A percentile compares a stretch with the other conserved stretches of the same genome.
phyloP scores from a whole-genome alignment of 768 basidiomycete species.

The Phaeotremella skinneri region DNA sequence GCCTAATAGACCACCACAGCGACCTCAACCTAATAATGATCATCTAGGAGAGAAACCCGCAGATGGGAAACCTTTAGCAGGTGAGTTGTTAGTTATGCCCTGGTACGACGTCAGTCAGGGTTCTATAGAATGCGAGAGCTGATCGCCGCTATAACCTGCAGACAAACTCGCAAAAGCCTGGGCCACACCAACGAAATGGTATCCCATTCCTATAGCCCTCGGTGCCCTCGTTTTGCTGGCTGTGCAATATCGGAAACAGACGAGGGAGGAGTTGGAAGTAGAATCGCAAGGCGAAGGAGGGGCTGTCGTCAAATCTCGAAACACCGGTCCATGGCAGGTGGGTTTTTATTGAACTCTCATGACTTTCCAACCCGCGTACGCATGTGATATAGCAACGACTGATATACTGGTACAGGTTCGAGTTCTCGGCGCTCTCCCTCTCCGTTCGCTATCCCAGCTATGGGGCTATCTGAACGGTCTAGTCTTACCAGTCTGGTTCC shows the following conservation, averaged over 20 bases:
- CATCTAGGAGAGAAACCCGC: background rate
- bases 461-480: conserved; percentile 96
- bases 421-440: conserved; percentile 88
- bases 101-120: too few relatives aligned
- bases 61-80: conserved; percentile 16
- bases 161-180: conserved; percentile 23
- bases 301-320: conserved; percentile 49
- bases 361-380: background rate
- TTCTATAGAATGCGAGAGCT: background rate
- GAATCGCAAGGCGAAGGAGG: conserved; percentile 42
- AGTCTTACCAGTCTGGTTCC: conserved; percentile 89
- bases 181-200: conserved; percentile 89
- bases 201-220: conserved; percentile 84
- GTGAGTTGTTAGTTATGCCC: conserved; percentile 7
- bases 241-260: conserved; percentile 42
- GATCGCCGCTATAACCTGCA: background rate
- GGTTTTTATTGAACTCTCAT: conserved; percentile 36
- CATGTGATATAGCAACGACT: background rate
- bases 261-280: conserved; percentile 32
- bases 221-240: conserved; percentile 74
- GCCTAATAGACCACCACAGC: conserved; percentile 8
- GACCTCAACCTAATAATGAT: background rate
- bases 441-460: conserved; percentile 89
- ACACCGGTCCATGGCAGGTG: conserved; percentile 93
- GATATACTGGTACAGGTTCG: conserved; percentile 62